Evolutionary conservation across 106 monocot genomes (phyloP).

Genomic region (Dioscorea alata): DNA sequence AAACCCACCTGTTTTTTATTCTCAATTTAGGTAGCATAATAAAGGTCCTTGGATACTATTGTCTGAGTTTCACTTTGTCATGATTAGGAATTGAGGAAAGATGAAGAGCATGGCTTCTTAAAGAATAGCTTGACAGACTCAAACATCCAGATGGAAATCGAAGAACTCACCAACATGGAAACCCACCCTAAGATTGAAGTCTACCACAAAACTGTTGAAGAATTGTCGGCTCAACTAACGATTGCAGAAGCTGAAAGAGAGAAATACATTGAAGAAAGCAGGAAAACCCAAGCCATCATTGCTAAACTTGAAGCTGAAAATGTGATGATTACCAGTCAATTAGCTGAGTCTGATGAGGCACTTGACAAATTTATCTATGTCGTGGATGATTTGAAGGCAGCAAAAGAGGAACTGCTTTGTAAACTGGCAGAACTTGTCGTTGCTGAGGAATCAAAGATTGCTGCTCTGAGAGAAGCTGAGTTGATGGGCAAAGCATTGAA

Average conservation of each 20-base stretch:
- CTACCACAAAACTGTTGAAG: conserved; percentile 9
- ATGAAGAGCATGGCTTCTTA: too few relatives aligned
- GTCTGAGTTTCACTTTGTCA: too few relatives aligned
- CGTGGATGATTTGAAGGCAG: conserved; percentile 12
- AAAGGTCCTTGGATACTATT: too few relatives aligned
- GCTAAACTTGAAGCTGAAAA: conserved; percentile 24
- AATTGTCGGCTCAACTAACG: conserved; percentile 11
- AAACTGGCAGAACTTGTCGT: conserved; percentile 10
- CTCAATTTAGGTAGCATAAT: too few relatives aligned
- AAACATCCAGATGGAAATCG: neutral
- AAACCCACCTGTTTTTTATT: too few relatives aligned
- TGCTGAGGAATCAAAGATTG: conserved; percentile 9
- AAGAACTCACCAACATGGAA: conserved; percentile 10
- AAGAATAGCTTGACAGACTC: too few relatives aligned
- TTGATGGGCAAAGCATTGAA: neutral
- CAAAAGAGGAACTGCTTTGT: conserved; percentile 16
- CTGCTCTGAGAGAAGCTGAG: conserved; percentile 10
- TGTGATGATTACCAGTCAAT: neutral
- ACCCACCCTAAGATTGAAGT: conserved; percentile 13
- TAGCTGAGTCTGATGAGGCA: neutral
- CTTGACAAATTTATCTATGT: neutral
- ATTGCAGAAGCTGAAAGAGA: conserved; percentile 16
- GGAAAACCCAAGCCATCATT: conserved; percentile 16
- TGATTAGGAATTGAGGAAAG: too few relatives aligned
- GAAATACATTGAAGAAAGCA: conserved; percentile 11